Evolutionary conservation across 371 early-diverging fungal species (phyloP), one percentile per base, ranked within the genome.

Genomic region (Apophysomyces ossiformis): DNA sequence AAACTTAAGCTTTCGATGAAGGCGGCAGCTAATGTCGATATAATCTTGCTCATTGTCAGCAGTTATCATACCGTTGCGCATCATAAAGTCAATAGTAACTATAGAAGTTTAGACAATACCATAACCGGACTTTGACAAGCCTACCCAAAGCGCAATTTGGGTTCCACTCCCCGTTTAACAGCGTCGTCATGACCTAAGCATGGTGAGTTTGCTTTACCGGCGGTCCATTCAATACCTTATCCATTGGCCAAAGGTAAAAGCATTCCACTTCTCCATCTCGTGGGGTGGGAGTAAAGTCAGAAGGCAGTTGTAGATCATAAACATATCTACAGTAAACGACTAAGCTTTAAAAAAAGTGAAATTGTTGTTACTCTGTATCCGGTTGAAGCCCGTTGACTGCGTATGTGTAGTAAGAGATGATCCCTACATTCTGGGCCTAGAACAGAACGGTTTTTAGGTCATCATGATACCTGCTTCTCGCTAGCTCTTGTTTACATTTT

Each of bases 191-290:
- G 13, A 89, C 79, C 82, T 84, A 50, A 26, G n/a, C 38, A 58
- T 61, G 37, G 18, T 13, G 26, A 47, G 45, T n/a, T 16, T 41
- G 8, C 39, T 5, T 38, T 21, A 4, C 13, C 58, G 6, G 45
- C 37, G 8, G 7, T 15, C 43, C 4, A 11, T 47, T 26, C 0
- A 66, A 60, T 54, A 91, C 87, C 70, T 94, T 84, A 26, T 89
- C 87, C 63, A 95, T 72, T 3, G 78, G 67, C 92, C 90, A 85
- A 43, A 94, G 78, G 47, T 87, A 85, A 64, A 96, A 98, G 38
- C 77, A 76, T n/a, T 90, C 87, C 4, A 95, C 97, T 75, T 98
- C 98, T 7, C 94, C 96, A 69, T 97, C 98, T 21, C 85, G 85
- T 0, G 95, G 92, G 5, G 58, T 70, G 11, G 97, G 97, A 26